A percentile compares a stretch with the other conserved stretches of the same genome.
Conservation (phyloP, 2,329 filamentous ascomycete species). For the Ophiocordyceps australis region DNA sequence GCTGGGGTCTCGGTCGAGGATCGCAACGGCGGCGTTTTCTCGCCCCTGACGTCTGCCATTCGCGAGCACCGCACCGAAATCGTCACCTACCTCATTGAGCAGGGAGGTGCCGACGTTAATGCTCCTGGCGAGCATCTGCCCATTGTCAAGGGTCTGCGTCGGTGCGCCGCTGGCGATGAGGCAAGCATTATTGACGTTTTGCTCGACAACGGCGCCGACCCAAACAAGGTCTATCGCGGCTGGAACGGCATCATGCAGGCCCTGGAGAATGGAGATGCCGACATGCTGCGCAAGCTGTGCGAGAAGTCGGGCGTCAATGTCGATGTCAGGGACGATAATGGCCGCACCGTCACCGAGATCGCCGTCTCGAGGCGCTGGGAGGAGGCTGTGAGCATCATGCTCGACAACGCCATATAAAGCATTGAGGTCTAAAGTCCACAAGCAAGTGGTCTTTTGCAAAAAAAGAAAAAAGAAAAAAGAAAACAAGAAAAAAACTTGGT, state of each 20-base stretch:
- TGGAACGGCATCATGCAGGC: slow-evolving; percentile 50
- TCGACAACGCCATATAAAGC: slow-evolving; percentile 14
- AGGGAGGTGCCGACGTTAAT: slow-evolving; percentile 45
- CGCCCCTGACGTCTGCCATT: slow-evolving; percentile 47
- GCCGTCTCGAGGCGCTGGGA: slow-evolving; percentile 38
- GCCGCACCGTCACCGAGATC: slow-evolving; percentile 35
- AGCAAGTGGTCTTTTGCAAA: no score
- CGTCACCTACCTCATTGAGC: slow-evolving; percentile 39
- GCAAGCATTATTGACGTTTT: slow-evolving; percentile 44
- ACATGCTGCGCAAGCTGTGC: slow-evolving; percentile 32
- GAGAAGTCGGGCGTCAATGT: slow-evolving; percentile 31
- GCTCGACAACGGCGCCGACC: slow-evolving; percentile 44
- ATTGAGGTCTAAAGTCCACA: no score
- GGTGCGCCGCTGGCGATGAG: slow-evolving; percentile 34
- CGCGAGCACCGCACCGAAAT: slow-evolving; percentile 44
- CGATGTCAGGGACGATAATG: slow-evolving; percentile 31
- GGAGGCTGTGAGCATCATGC: slow-evolving; percentile 31
- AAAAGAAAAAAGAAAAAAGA: no score
- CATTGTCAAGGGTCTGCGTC: slow-evolving; percentile 49
- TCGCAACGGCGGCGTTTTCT: slow-evolving; percentile 57
- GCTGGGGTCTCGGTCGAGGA: slow-evolving; percentile 52
- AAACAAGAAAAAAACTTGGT: no score
- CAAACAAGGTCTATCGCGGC: slow-evolving; percentile 48
- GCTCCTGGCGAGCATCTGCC: slow-evolving; percentile 52
- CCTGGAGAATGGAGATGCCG: slow-evolving; percentile 41